A percentile compares a stretch with the other conserved stretches of the same genome.
These are phyloP conservation scores for Papilionanthe hybrid DNA, from an alignment of 116 monocot species.

Conservation along the genomic window DNA sequence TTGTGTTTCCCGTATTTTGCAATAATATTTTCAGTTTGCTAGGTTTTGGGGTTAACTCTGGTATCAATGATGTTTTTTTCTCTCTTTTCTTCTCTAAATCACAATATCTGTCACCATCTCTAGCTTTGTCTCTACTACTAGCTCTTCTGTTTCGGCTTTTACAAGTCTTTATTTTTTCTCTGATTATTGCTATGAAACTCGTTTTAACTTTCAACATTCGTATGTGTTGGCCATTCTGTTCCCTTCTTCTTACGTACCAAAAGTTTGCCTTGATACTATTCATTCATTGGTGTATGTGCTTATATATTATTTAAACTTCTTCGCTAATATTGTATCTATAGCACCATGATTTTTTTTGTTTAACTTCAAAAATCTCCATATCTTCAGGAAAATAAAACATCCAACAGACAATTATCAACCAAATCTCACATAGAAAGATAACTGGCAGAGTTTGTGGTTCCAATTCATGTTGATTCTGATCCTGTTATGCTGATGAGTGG, in stretches of 20 bases:
- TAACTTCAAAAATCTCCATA: no score
- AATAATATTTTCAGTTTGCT: no score
- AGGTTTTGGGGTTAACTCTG: no score
- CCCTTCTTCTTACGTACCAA: background rate
- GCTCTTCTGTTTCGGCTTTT: background rate
- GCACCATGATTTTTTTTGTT: background rate
- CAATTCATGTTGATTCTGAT: background rate
- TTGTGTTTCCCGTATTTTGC: no score
- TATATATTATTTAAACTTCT: background rate
- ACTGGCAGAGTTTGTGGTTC: background rate
- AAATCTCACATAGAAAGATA: background rate
- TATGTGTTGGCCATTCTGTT: background rate
- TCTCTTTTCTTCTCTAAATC: background rate
- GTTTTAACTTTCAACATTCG: background rate
- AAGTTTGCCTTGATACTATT: background rate
- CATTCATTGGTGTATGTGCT: background rate
- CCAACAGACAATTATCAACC: no score
- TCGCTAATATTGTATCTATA: background rate
- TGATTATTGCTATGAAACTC: background rate
- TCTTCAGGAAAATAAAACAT: background rate
- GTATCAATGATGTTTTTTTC: no score
- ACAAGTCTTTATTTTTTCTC: background rate
- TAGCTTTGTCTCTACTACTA: background rate
- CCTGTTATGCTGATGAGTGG: background rate
- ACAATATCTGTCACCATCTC: background rate